A percentile compares a stretch with the other conserved stretches of the same genome.
Conservation (phyloP, 1,139 yeast species). For the Protomyces inouyei region DNA sequence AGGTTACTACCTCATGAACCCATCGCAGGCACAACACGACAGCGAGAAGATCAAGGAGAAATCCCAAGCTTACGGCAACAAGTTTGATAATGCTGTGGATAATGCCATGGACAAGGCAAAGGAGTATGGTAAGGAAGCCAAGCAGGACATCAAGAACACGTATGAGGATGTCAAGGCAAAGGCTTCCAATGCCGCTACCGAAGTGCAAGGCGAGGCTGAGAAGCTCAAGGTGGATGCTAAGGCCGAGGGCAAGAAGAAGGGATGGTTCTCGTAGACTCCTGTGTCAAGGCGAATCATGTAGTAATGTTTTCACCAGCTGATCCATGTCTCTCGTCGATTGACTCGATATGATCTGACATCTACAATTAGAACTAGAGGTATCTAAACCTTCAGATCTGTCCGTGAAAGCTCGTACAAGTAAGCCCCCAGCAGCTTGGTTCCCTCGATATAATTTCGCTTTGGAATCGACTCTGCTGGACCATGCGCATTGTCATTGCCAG, state of each 20-base stretch:
- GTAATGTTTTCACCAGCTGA: neutral
- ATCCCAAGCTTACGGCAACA: slow-evolving; percentile 18
- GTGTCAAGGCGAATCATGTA: neutral
- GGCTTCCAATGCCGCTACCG: slow-evolving; percentile 13
- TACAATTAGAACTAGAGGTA: too few relatives aligned
- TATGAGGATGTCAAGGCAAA: slow-evolving; percentile 23
- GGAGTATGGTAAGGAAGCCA: slow-evolving; percentile 19
- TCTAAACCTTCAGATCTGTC: neutral
- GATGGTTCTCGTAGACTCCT: neutral
- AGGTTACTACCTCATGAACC: slow-evolving; percentile 25
- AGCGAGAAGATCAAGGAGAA: slow-evolving; percentile 24
- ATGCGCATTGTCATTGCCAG: slow-evolving; percentile 89
- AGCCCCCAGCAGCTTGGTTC: slow-evolving; percentile 89
- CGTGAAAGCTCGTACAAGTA: slow-evolving; percentile 77
- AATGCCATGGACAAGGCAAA: slow-evolving; percentile 24
- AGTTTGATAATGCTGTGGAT: slow-evolving; percentile 23
- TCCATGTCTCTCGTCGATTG: too few relatives aligned
- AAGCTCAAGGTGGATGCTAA: slow-evolving; percentile 1
- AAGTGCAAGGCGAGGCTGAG: slow-evolving; percentile 13
- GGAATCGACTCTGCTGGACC: slow-evolving; percentile 93
- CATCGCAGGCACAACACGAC: slow-evolving; percentile 18
- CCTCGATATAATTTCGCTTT: slow-evolving; percentile 81
- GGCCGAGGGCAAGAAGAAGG: neutral
- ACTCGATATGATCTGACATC: too few relatives aligned
- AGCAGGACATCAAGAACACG: slow-evolving; percentile 21